Conservation (phyloP, 257 asterid genomes). For the Verbascum thapsus region DNA sequence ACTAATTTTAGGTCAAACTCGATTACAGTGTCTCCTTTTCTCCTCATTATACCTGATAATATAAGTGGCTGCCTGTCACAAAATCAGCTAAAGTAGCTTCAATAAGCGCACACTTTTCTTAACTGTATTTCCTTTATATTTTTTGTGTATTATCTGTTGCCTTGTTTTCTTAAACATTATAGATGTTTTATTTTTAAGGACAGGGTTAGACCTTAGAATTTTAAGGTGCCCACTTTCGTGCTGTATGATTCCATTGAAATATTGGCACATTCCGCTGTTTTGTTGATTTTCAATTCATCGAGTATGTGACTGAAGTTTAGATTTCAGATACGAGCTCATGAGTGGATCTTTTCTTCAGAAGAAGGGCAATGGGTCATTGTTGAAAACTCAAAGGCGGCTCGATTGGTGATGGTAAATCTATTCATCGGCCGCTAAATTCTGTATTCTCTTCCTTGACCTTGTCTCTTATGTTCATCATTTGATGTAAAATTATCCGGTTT, state of each 20-base stretch:
- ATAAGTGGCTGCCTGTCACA: neutral
- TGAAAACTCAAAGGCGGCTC: slow-evolving; percentile 78
- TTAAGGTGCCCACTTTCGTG: slow-evolving; percentile 10
- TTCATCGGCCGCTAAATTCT: slow-evolving; percentile 1
- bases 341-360: slow-evolving; percentile 89
- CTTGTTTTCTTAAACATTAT: neutral
- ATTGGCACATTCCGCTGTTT: slow-evolving; percentile 14
- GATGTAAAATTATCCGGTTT: slow-evolving; percentile 19
- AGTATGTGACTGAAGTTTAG: slow-evolving; percentile 43
- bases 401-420: slow-evolving; percentile 72
- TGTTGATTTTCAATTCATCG: slow-evolving; percentile 14
- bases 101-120: slow-evolving; percentile 5
- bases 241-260: neutral
- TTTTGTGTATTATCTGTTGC: neutral
- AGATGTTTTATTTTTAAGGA: slow-evolving; percentile 17
- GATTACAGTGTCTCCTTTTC: neutral
- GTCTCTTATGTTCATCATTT: slow-evolving; percentile 10
- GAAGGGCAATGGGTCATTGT: slow-evolving; percentile 93
- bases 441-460: slow-evolving; percentile 9
- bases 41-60: slow-evolving; percentile 5
- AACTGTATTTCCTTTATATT: slow-evolving; percentile 14
- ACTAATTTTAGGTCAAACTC: slow-evolving; percentile 13
- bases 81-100: neutral
- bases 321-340: slow-evolving; percentile 83
- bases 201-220: neutral